phyloP scores from a whole-genome alignment of 2,329 filamentous ascomycete species.

The Talaromyces islandicus region DNA sequence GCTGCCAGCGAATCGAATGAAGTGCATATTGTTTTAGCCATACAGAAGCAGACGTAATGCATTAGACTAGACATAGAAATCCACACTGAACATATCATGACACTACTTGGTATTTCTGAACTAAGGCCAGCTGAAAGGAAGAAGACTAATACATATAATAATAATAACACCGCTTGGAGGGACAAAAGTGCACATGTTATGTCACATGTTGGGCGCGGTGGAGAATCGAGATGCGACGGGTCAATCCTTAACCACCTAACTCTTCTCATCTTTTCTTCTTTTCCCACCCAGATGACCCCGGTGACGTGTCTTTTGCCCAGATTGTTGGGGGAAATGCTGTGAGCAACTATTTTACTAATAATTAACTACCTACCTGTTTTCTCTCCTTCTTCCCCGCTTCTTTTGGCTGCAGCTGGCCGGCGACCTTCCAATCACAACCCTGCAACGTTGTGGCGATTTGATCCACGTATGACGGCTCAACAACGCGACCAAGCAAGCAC shows the following conservation, averaged over 20 bases:
- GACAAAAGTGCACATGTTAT: not conserved
- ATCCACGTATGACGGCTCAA: conserved; percentile 1
- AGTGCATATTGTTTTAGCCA: too few relatives aligned
- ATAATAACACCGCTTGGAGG: not conserved
- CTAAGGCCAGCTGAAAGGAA: not conserved
- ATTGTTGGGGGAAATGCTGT: not conserved
- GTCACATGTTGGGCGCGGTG: not conserved
- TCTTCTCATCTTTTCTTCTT: not conserved
- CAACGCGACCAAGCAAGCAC: not conserved
- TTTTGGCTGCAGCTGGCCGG: not conserved
- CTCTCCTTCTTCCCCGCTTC: not conserved
- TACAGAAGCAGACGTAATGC: not conserved
- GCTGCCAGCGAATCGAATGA: not conserved
- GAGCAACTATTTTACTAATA: not conserved
- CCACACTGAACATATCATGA: not conserved
- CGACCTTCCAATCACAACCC: not conserved
- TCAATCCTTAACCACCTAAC: not conserved
- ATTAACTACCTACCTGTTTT: not conserved
- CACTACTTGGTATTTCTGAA: not conserved
- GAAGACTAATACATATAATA: not conserved
- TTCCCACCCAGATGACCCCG: not conserved
- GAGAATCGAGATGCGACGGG: not conserved
- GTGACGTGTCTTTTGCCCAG: conserved; percentile 3
- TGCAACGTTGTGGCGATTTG: not conserved
- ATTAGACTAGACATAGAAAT: not conserved